These are phyloP conservation scores for Mucor racemosus DNA, from an alignment of 371 early-diverging fungal species.

Conservation along the genomic window DNA sequence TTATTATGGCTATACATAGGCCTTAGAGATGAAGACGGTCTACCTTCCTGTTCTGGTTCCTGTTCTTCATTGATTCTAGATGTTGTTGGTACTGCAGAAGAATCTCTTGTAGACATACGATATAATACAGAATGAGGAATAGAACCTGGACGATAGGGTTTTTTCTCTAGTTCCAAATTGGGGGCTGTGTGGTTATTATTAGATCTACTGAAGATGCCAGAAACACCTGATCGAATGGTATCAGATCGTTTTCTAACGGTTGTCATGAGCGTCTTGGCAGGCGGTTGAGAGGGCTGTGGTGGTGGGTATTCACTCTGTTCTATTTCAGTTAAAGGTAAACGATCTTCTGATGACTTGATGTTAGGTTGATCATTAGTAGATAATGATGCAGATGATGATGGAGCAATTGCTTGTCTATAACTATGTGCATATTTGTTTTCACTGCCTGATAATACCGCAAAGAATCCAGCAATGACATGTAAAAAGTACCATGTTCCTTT, in stretches of 20 bases:
- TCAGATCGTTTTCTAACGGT: conserved; percentile 48
- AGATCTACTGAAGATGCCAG: conserved; percentile 34
- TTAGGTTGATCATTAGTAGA: not conserved
- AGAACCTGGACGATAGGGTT: conserved; percentile 48
- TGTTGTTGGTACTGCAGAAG: conserved; percentile 16
- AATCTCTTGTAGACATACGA: conserved; percentile 31
- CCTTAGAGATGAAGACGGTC: conserved; percentile 13
- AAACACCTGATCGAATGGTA: conserved; percentile 47
- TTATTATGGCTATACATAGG: conserved; percentile 19
- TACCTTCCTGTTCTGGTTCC: conserved; percentile 35
- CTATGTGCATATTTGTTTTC: conserved; percentile 33
- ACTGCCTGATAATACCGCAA: conserved; percentile 35
- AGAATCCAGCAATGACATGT: conserved; percentile 35
- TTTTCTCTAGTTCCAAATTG: conserved; percentile 12
- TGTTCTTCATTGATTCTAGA: not conserved
- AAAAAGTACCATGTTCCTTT: conserved; percentile 50
- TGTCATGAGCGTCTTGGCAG: conserved; percentile 30
- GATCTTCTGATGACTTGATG: conserved; percentile 20
- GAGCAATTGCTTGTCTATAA: conserved; percentile 24
- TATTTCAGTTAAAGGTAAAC: conserved; percentile 16
- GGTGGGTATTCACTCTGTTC: not conserved
- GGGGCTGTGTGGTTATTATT: not conserved
- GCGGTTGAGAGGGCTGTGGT: not conserved
- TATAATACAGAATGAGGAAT: conserved; percentile 57
- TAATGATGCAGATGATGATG: not conserved